Evolutionary conservation across 768 basidiomycete genomes (phyloP).

Genomic region (Trametes cubensis): DNA sequence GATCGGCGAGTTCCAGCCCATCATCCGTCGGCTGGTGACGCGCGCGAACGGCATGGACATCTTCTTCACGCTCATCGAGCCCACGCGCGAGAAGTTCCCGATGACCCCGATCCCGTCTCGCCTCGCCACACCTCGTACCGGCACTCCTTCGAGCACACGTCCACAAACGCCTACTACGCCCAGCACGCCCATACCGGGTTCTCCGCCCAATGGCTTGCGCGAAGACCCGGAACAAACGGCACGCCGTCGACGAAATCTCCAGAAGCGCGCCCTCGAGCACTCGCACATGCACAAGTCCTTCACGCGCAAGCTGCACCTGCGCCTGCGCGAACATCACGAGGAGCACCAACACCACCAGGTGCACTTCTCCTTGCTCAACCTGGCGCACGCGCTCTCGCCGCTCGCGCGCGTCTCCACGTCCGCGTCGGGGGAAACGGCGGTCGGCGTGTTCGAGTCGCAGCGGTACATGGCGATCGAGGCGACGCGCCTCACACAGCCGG

Average conservation of each 20-base stretch:
- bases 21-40: constrained; percentile 53
- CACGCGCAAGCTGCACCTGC: constrained; percentile 23
- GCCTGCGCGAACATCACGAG: constrained; percentile 23
- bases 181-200: constrained; percentile 3
- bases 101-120: constrained; percentile 32
- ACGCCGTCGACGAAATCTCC: constrained; percentile 7
- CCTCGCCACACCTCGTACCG: constrained; percentile 46
- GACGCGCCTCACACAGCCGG: constrained; percentile 51
- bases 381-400: constrained; percentile 27
- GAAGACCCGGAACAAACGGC: constrained; percentile 9
- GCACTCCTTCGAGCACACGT: constrained; percentile 42
- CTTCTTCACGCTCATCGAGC: constrained; percentile 68
- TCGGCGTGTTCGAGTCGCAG: constrained; percentile 76
- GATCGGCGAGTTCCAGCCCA: constrained; percentile 51
- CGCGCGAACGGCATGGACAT: constrained; percentile 63
- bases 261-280: constrained; percentile 10
- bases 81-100: constrained; percentile 57
- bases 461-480: constrained; percentile 70
- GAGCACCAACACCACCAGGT: constrained; percentile 26
- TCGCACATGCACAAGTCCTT: constrained; percentile 18
- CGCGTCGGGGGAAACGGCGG: constrained; percentile 48
- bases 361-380: constrained; percentile 32
- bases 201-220: neutral
- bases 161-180: constrained; percentile 35
- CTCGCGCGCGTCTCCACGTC: constrained; percentile 16